These are phyloP conservation scores for Hymenoscyphus repandus DNA, from an alignment of 2,329 filamentous ascomycete genomes.

Conservation along the genomic window DNA sequence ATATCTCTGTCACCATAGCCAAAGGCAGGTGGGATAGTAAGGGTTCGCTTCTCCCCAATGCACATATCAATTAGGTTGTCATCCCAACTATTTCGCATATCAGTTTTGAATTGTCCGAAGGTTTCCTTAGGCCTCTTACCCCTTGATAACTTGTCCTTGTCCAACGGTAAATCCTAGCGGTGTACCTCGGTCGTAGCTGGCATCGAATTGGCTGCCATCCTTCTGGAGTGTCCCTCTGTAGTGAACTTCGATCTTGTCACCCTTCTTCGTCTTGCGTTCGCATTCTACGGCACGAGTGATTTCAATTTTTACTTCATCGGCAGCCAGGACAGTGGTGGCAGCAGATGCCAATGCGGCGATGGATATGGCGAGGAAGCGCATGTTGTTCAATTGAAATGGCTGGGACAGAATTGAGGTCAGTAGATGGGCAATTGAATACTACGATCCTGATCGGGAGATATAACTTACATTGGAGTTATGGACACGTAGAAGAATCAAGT, in stretches of 20 bases:
- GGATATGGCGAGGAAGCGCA: conserved; percentile 30
- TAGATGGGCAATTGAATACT: background rate
- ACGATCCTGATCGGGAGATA: background rate
- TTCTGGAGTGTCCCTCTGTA: conserved; percentile 76
- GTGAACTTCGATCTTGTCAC: conserved; percentile 80
- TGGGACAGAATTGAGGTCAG: background rate
- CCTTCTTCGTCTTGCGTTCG: conserved; percentile 68
- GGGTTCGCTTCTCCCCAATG: conserved; percentile 82
- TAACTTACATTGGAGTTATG: conserved; percentile 8
- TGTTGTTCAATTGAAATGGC: conserved; percentile 16
- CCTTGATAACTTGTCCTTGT: conserved; percentile 79
- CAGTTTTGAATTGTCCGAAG: conserved; percentile 5
- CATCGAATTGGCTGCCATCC: conserved; percentile 77
- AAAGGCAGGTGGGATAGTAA: conserved; percentile 83
- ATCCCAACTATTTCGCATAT: conserved; percentile 64
- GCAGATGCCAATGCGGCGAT: conserved; percentile 26
- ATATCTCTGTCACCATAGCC: conserved; percentile 74
- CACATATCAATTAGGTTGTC: conserved; percentile 89
- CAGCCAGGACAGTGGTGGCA: conserved; percentile 25
- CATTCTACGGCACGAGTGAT: conserved; percentile 71
- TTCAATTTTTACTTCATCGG: conserved; percentile 62
- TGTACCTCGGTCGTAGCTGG: conserved; percentile 69
- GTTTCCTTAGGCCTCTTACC: conserved; percentile 46
- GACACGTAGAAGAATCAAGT: conserved; percentile 15
- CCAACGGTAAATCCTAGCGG: conserved; percentile 81